Evolutionary conservation across 768 basidiomycete genomes (phyloP), one percentile per base, ranked within the genome.

Genomic region (Pholiota microspora): DNA sequence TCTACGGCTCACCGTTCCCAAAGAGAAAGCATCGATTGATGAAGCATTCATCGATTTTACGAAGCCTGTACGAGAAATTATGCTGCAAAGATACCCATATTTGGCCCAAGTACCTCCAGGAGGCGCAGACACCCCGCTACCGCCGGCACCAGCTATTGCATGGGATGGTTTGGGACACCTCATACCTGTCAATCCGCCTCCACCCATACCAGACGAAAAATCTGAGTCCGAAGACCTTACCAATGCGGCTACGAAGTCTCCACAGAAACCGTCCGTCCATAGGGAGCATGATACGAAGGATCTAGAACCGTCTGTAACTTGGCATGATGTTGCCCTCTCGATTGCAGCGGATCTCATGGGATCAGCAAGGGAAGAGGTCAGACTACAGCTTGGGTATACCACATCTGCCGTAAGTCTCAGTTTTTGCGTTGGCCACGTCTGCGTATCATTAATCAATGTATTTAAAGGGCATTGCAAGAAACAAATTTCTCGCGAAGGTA

Each of bases 11-110:
- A 12, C 24, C 7, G 13, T 38, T 9, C 29, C 31, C n/a, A 21
- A 53, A 94, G 96, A 99, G 71, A 97, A 95, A 67, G 97, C 97
- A 21, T 96, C 93, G 0, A 97, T 98, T 31, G 97, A 98, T 64
- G 97, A 99, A 65, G 94, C 92, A 0, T 99, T 95, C 69, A 84
- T 98, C 53, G 96, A 98, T 68, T 81, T 98, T 53, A 91, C 94
- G 2, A 78, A 78, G 7, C 86, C 88, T 29, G 85, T 93, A n/a
- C 85, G 91, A 32, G 82, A 86, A 53, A 73, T 81, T 42, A 70
- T 99, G 1, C 73, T 98, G 2, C 77, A 82, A 46, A 76, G 84
- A 36, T 92, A 88, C 64, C 91, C 95, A 0, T 77, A 92, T 65
- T 82, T 99, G 23, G 78, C 83, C 0, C 66, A 80, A 16, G 79